Evolutionary conservation across 352 stramenopile species (phyloP).

Genomic region (Globisporangium camurandrum): DNA sequence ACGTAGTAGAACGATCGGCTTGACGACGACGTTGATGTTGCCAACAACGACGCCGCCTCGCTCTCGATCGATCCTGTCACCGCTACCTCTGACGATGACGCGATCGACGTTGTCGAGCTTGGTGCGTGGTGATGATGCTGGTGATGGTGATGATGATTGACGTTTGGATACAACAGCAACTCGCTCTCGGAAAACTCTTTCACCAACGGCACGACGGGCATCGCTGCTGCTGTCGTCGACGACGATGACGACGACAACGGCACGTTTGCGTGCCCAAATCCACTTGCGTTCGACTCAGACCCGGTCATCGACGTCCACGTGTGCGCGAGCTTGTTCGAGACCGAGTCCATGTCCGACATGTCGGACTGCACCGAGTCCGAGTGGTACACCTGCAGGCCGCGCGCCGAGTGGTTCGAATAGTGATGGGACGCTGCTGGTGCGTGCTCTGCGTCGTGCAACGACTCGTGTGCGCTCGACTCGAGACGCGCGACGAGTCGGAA

Average conservation of each 20-base stretch:
- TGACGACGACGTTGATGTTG: conserved; percentile 2
- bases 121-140: not conserved
- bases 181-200: conserved; percentile 52
- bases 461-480: not conserved
- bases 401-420: not conserved
- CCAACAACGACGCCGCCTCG: not conserved
- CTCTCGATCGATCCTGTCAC: not conserved
- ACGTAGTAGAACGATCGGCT: conserved; percentile 75
- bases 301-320: conserved; percentile 27
- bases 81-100: not conserved
- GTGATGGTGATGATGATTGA: not conserved
- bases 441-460: not conserved
- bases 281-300: conserved; percentile 23
- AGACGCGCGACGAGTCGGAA: conserved; percentile 15
- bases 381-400: conserved; percentile 11
- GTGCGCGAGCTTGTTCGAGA: conserved; percentile 26
- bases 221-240: not conserved
- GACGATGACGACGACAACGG: not conserved
- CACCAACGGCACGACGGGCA: not conserved
- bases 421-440: not conserved
- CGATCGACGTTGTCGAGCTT: not conserved
- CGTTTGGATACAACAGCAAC: conserved; percentile 34
- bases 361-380: conserved; percentile 71
- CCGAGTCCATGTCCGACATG: conserved; percentile 56
- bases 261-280: conserved; percentile 11